These are phyloP conservation scores for Neurospora discreta DNA, from an alignment of 495 filamentous ascomycete species.

Conservation along the genomic window DNA sequence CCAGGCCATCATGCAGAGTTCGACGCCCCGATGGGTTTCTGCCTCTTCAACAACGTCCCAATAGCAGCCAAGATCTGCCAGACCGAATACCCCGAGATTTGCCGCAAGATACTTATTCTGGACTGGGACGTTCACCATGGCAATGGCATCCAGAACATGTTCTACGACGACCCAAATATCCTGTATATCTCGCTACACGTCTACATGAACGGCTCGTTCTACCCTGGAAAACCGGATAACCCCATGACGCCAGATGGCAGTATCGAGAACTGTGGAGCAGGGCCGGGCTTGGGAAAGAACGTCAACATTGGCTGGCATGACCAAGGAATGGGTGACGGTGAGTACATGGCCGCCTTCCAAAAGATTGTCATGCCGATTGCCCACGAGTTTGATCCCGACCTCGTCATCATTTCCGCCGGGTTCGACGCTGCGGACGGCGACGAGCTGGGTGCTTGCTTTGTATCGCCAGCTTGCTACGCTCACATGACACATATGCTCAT, in stretches of 20 bases:
- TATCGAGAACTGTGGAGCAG: conserved; percentile 63
- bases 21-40: conserved; percentile 81
- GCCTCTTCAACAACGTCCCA: conserved; percentile 93
- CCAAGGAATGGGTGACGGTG: conserved; percentile 91
- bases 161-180: conserved; percentile 88
- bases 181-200: conserved; percentile 97
- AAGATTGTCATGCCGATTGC: conserved; percentile 96
- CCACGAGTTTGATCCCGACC: conserved; percentile 81
- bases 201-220: conserved; percentile 70
- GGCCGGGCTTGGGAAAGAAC: conserved; percentile 71
- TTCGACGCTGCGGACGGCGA: conserved; percentile 95
- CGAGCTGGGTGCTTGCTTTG: conserved; percentile 81
- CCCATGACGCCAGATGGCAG: conserved; percentile 52
- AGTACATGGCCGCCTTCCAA: conserved; percentile 94
- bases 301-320: conserved; percentile 91
- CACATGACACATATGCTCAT: conserved; percentile 99
- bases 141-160: conserved; percentile 94
- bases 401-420: conserved; percentile 91
- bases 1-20: conserved; percentile 92
- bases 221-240: conserved; percentile 61
- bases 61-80: conserved; percentile 81
- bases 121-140: conserved; percentile 90
- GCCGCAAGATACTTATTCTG: conserved; percentile 81
- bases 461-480: conserved; percentile 82
- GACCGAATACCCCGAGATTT: conserved; percentile 57